These are phyloP conservation scores for Debaryomycetaceae sp. DNA, from an alignment of 1,139 yeast genomes.

Conservation along the genomic window DNA sequence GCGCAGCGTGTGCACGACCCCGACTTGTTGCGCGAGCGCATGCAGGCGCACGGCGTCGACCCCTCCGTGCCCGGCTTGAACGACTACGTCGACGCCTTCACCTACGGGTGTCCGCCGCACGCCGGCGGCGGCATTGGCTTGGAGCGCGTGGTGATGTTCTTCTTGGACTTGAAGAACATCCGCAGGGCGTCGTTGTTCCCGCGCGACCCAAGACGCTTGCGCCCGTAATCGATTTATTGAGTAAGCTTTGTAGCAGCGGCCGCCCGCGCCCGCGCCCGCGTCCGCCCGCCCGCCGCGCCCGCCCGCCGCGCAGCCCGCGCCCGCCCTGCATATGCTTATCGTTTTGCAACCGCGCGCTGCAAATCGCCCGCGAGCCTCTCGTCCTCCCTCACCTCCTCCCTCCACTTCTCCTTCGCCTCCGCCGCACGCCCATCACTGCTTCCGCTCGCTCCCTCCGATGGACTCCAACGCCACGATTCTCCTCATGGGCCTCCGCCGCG, in stretches of 20 bases:
- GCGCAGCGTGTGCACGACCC: constrained; percentile 99
- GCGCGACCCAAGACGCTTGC: constrained; percentile 93
- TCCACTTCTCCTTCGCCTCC: no score
- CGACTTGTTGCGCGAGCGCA: constrained; percentile 72
- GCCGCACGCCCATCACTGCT: no score
- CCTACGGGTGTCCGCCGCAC: constrained; percentile 96
- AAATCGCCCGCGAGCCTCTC: no score
- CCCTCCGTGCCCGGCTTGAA: constrained; percentile 75
- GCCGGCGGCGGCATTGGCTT: constrained; percentile 99
- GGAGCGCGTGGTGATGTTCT: constrained; percentile 98
- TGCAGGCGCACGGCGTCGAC: constrained; percentile 78
- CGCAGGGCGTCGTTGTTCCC: constrained; percentile 98
- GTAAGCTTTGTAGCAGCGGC: no score
- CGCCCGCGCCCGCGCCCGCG: no score
- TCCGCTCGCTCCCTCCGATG: constrained; percentile 28
- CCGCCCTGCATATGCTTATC: no score
- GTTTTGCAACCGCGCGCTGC: no score
- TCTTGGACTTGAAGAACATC: constrained; percentile 90
- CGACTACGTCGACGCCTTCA: constrained; percentile 90
- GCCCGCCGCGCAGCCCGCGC: no score
- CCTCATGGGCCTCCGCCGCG: constrained; percentile 77
- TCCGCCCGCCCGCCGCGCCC: no score
- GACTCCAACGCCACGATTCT: constrained; percentile 68
- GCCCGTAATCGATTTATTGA: constrained; percentile 49
- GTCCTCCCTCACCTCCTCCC: no score